Conservation (phyloP, 192 early-diverging fungal genomes). For the Dimargaris xerosporica region DNA sequence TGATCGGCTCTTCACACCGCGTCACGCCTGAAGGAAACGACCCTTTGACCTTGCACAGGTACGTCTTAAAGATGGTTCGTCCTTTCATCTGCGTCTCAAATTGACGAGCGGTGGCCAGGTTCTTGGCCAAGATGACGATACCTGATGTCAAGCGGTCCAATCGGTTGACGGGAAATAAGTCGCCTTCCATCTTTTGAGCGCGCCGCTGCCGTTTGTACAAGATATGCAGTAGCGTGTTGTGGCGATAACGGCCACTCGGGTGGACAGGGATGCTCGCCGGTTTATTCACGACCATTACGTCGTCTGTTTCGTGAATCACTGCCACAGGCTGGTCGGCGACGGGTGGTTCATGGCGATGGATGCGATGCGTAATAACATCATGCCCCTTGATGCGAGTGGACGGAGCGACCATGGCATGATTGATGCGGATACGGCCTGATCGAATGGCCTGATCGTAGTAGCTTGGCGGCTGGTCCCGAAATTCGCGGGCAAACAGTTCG, state of each 20-base stretch:
- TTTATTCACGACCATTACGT: conserved; percentile 78
- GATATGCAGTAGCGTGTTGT: conserved; percentile 66
- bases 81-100: conserved; percentile 48
- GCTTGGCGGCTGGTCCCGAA: conserved; percentile 56
- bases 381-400: conserved; percentile 56
- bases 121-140: conserved; percentile 61
- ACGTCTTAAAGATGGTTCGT: conserved; percentile 68
- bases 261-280: conserved; percentile 78
- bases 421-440: conserved; percentile 69
- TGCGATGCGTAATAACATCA: conserved; percentile 65
- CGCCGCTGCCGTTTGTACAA: conserved; percentile 45
- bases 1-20: conserved; percentile 66
- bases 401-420: conserved; percentile 33
- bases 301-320: conserved; percentile 42
- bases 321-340: conserved; percentile 39
- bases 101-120: conserved; percentile 35
- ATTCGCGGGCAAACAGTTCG: conserved; percentile 76
- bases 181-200: not conserved
- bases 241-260: conserved; percentile 69
- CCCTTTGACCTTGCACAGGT: conserved; percentile 75
- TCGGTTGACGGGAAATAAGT: conserved; percentile 61
- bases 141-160: conserved; percentile 92
- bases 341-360: conserved; percentile 94
- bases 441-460: conserved; percentile 78
- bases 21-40: conserved; percentile 56